phyloP scores from a whole-genome alignment of 495 filamentous ascomycete genomes.

The Rusavskia elegans region DNA sequence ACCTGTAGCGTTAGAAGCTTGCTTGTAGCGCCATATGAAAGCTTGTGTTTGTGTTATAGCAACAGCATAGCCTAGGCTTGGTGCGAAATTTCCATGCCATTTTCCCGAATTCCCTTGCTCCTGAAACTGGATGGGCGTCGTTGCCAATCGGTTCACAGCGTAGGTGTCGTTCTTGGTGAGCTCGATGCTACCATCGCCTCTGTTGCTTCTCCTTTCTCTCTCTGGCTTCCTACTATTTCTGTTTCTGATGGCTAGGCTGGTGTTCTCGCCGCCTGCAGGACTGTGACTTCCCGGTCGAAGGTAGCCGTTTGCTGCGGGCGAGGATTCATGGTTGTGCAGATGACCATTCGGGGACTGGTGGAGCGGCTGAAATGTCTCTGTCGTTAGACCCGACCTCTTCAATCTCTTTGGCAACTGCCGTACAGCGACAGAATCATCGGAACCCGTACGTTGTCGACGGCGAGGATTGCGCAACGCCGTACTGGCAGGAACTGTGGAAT shows the following conservation, averaged over 20 bases:
- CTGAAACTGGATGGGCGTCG: conserved; percentile 58
- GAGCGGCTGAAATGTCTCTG: conserved; percentile 31
- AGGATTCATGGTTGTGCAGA: conserved; percentile 11
- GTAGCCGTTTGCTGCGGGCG: conserved; percentile 22
- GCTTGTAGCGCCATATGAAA: conserved; percentile 75
- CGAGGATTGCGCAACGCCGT: conserved; percentile 41
- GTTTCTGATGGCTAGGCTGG: conserved; percentile 44
- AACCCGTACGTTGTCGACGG: conserved; percentile 49
- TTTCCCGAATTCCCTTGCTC: conserved; percentile 28
- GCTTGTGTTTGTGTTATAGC: conserved; percentile 65
- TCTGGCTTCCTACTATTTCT: conserved; percentile 41
- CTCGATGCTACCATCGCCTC: conserved; percentile 44
- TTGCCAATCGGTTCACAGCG: conserved; percentile 68
- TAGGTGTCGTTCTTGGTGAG: conserved; percentile 70
- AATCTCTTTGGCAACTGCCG: conserved; percentile 60
- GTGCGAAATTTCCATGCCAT: conserved; percentile 41
- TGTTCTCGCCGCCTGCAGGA: conserved; percentile 22
- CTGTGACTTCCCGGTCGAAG: conserved; percentile 26
- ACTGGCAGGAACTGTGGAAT: conserved; percentile 27
- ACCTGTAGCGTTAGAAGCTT: conserved; percentile 45
- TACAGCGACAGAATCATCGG: conserved; percentile 44
- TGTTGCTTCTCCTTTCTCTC: conserved; percentile 23
- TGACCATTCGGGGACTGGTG: conserved; percentile 10
- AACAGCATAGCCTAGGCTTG: conserved; percentile 56
- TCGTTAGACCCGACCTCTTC: conserved; percentile 38